Percentiles rank a stretch among this genome's conserved stretches.
These are phyloP conservation scores for Pestalotiopsis sp. DNA, from an alignment of 2,329 filamentous ascomycete genomes.

Conservation along the genomic window DNA sequence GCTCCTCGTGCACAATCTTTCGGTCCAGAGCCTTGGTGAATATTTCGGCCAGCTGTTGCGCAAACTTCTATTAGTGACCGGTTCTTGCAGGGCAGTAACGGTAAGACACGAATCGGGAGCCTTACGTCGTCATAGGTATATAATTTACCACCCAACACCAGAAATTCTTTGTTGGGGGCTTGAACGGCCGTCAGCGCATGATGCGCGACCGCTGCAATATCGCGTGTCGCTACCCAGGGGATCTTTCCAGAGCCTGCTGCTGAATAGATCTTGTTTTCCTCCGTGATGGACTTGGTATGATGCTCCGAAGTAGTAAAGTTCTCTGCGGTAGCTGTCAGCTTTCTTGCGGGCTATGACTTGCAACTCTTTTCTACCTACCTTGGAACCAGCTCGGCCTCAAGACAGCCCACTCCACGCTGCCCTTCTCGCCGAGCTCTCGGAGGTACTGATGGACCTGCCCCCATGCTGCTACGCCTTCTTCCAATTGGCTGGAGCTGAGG, in stretches of 20 bases:
- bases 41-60: constrained; percentile 34
- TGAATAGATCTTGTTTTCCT: constrained; percentile 12
- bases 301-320: constrained; percentile 5
- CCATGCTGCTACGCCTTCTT: constrained; percentile 38
- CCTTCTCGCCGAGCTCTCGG: constrained; percentile 34
- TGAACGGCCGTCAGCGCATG: constrained; percentile 37
- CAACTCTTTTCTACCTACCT: constrained; percentile 11
- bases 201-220: constrained; percentile 49
- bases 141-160: constrained; percentile 38
- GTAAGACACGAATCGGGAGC: neutral
- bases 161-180: constrained; percentile 43
- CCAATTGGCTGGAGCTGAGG: constrained; percentile 39
- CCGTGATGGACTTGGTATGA: constrained; percentile 34
- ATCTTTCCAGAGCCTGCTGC: constrained; percentile 46
- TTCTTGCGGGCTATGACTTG: neutral
- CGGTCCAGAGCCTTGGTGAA: constrained; percentile 35
- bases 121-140: constrained; percentile 22
- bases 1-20: constrained; percentile 37
- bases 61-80: neutral
- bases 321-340: constrained; percentile 21
- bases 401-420: constrained; percentile 43
- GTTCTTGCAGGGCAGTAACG: no score
- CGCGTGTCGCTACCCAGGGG: constrained; percentile 48
- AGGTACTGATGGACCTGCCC: constrained; percentile 42
- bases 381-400: constrained; percentile 52